Evolutionary conservation across 2,329 filamentous ascomycete species (phyloP), one percentile per base, ranked within the genome.

Genomic region (Tolypocladium ophioglossoides): DNA sequence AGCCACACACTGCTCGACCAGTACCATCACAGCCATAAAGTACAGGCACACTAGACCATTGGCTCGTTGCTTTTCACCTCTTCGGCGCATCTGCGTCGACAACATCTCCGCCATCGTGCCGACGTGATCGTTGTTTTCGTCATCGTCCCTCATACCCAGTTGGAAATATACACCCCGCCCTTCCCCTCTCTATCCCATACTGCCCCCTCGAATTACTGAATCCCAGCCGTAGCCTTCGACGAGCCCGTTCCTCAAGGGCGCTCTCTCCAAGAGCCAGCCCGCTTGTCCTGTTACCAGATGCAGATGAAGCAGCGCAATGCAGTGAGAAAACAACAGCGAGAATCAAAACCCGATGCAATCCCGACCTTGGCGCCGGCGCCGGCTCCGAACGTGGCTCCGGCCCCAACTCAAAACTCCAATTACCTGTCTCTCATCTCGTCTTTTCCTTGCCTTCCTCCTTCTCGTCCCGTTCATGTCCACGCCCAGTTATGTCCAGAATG

Each of bases 351-450:
- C 50, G 55, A 61, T 59, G 57, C 54, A 58, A 55, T 54, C 56
- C 51, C 47, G 40, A 57, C 59, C 46, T 57, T 54, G 57, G 53
- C 55, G 60, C 60, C 58, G 52, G 54, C 51, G 54, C 53, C 57
- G 56, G 54, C 56, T 55, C 59, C 64, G 63, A 63, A 64, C 61
- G 62, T 63, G 63, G 68, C 64, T 61, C 64, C 62, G 61, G 60
- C 63, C 63, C 64, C 59, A 64, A 67, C 62, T 63, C 64, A 59
- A 61, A 63, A 63, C 60, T 59, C 62, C 59, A 59, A 64, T 59
- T 61, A 61, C 60, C 55, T 59, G 56, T 57, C 61, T 14, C 49
- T 11, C 14, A 49, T 40, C 52, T 18, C 51, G 30, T 51, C 20
- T 35, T 16, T 22, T 53, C 38, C 27, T 53, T 47, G n/a, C 48